Percentiles rank a stretch among this genome's conserved stretches.
These are phyloP conservation scores for Russula sp. DNA, from an alignment of 768 basidiomycete genomes.

Conservation along the genomic window DNA sequence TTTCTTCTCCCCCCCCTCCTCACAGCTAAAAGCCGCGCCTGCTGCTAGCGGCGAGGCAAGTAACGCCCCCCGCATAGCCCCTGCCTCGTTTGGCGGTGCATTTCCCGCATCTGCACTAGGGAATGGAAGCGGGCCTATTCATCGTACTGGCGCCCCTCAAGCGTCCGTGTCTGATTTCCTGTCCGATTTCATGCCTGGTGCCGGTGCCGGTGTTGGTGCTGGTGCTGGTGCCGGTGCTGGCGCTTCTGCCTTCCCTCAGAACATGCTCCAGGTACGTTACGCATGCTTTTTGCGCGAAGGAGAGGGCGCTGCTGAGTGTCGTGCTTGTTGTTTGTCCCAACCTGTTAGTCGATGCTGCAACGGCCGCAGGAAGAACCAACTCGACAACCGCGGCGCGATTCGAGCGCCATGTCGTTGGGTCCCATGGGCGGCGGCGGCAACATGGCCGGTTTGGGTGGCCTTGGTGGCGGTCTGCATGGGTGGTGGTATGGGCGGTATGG, in stretches of 20 bases:
- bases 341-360: conserved; percentile 57
- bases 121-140: conserved; percentile 13
- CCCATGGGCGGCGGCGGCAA: conserved; percentile 21
- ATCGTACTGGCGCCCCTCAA: conserved; percentile 28
- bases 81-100: conserved; percentile 25
- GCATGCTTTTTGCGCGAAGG: neutral
- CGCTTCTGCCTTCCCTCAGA: conserved; percentile 51
- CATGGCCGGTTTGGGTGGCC: conserved; percentile 35
- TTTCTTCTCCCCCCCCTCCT: too few relatives aligned
- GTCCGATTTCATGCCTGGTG: conserved; percentile 24
- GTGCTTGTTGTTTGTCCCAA: too few relatives aligned
- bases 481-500: too few relatives aligned
- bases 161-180: conserved; percentile 26
- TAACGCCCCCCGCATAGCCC: neutral
- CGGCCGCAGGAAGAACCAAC: conserved; percentile 37
- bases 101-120: neutral
- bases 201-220: conserved; percentile 22
- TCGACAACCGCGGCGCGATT: conserved; percentile 25
- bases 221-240: conserved; percentile 24
- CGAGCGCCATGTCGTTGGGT: conserved; percentile 5
- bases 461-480: conserved; percentile 28
- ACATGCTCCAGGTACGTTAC: conserved; percentile 69
- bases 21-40: conserved; percentile 49
- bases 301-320: neutral
- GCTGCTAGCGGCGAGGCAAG: conserved; percentile 19